Evolutionary conservation across 768 basidiomycete species (phyloP), one percentile per base, ranked within the genome.

Genomic region (Boletus rubescentipes): DNA sequence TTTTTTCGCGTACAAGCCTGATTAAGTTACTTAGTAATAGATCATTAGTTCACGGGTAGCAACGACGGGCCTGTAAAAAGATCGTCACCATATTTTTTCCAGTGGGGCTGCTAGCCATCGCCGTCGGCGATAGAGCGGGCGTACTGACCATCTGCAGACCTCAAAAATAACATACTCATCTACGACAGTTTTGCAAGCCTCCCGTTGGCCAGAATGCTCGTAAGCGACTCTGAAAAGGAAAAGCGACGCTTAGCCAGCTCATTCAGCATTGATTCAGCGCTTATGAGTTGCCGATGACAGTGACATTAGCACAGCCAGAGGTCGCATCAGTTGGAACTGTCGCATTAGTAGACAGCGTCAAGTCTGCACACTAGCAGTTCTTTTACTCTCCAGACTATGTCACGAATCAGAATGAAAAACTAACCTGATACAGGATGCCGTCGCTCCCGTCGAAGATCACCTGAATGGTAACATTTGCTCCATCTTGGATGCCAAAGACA

Each of bases 381-480:
- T 16, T 21, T 57, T 3, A 29, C 35, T 26, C 38, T 40, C 20
- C 35, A 9, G 21, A 41, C 46, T 37, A 34, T 20, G 34, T 30
- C n/a, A 45, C 18, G 20, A 43, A 37, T 41, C 15, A 30, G 14
- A 51, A 37, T 4, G 3, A 15, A 26, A 49, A 46, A 53, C 57
- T 36, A 47, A 81, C 88, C 77, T 92, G 89, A 72, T 78, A 91
- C 9, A 94, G 77, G 29, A 64, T 43, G 20, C 84, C 85, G 63
- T 93, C 91, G 34, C 89, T 89, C 37, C 88, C 89, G 58, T 82
- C 70, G 64, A 72, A 92, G 29, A 81, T 59, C 21, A 91, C 62
- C 69, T 89, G 84, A 44, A 93, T 73, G 1, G 92, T 92, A 36
- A 89, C 85, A 58, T 90, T 86, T 18, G 82, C 76, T 9, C 90